Conservation (phyloP, 139 green algal species). For the Micractinium conductrix region DNA sequence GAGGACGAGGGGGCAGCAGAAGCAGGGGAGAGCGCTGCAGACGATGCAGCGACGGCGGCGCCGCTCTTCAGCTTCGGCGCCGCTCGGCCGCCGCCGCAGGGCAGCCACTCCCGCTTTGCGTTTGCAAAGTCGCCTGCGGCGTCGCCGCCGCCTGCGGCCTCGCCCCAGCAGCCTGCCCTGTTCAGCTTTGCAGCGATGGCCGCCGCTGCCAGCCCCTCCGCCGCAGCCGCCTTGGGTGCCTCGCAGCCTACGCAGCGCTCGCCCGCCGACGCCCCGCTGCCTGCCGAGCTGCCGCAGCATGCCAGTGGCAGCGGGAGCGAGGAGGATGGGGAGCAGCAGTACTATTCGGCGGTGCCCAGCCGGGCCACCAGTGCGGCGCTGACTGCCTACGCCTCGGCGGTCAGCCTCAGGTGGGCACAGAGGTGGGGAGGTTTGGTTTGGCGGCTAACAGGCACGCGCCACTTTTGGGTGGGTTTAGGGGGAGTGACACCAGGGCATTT, state of each 20-base stretch:
- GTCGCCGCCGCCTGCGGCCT: not conserved
- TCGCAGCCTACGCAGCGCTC: not conserved
- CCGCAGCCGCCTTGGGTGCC: not conserved
- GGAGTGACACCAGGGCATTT: too few species aligned
- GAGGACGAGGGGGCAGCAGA: not conserved
- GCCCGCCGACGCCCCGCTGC: not conserved
- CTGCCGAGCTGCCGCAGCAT: not conserved
- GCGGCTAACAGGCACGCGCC: not conserved
- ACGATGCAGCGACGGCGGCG: not conserved
- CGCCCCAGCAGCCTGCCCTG: not conserved
- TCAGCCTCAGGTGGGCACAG: constrained; percentile 7
- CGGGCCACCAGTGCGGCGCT: not conserved
- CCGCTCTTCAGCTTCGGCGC: not conserved
- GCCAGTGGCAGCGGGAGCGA: constrained; percentile 27
- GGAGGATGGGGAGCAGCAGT: not conserved
- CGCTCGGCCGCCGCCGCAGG: not conserved
- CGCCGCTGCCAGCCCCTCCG: not conserved
- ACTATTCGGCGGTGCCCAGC: constrained; percentile 19
- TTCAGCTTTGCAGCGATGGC: constrained; percentile 20
- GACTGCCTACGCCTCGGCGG: constrained; percentile 18
- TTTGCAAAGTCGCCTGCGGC: constrained; percentile 6
- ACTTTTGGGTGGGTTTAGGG: not conserved
- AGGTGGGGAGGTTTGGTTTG: not conserved
- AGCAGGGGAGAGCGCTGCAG: not conserved
- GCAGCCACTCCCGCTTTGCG: not conserved